Evolutionary conservation across 1,139 yeast genomes (phyloP), one percentile per base, ranked within the genome.

Genomic region (Eremothecium coryli): DNA sequence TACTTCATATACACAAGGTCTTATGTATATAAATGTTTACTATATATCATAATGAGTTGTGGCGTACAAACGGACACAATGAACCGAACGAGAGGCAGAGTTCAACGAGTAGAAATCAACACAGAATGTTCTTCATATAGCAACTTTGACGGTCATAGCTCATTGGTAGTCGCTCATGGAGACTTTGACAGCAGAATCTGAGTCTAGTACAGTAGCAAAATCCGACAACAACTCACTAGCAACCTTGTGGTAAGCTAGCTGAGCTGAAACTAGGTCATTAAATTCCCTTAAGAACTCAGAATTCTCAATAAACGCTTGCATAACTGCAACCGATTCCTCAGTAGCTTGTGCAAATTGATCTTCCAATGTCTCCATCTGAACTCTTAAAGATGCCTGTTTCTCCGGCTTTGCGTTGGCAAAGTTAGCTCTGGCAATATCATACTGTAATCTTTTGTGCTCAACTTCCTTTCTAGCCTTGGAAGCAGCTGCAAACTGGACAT

Each of bases 291-390:
- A 66, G 14, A 90, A 84, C 48, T 76, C 73, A 24, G 90, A 78
- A 40, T 78, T 70, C 41, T 78, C 79, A 49, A 84, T 73, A 17
- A 82, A 88, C 54, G 79, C 78, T 63, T 79, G 84, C 90, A 85
- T 79, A 42, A 82, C 75, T 33, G 76, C 68, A 36, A 82, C 85
- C 22, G 95, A 93, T 54, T 82, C 94, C 61, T 85, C 95, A 23
- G 86, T 88, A 14, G 90, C 82, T 46, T 82, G 84, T 30, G 93
- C 94, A 58, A 85, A 84, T 50, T 82, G 93, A 51, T 85, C 95
- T 61, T 85, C 95, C 29, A 88, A 78, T 45, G 78, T 75, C 58
- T 85, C 95, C 70, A 84, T 78, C 43, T 76, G 73, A 33, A 78
- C 81, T 47, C 90, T 69, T 43, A 82, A 72, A 38, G 76, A 76